phyloP scores from a whole-genome alignment of 495 filamentous ascomycete species.

The Endocarpon pusillum region DNA sequence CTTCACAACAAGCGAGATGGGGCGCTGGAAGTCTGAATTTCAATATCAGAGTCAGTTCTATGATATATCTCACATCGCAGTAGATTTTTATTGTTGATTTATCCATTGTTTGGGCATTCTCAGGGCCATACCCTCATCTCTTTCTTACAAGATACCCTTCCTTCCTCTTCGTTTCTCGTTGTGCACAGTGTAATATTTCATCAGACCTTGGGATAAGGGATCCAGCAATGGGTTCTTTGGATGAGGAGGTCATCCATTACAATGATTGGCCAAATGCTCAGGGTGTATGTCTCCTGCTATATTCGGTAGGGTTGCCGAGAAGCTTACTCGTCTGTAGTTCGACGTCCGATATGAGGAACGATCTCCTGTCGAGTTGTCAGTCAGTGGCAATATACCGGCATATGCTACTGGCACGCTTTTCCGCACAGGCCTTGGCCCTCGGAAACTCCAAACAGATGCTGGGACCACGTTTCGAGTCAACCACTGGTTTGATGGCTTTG shows the following conservation, averaged over 20 bases:
- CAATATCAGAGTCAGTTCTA: too few species aligned
- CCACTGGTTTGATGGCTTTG: slow-evolving; percentile 74
- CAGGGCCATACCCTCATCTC: too few species aligned
- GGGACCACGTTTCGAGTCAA: slow-evolving; percentile 35
- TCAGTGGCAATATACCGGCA: slow-evolving; percentile 31
- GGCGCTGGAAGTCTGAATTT: too few species aligned
- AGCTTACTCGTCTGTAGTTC: slow-evolving; percentile 21
- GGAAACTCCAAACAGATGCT: slow-evolving; percentile 35
- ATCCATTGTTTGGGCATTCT: too few species aligned
- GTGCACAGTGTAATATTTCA: too few species aligned
- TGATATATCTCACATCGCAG: too few species aligned
- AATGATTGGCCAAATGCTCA: slow-evolving; percentile 21
- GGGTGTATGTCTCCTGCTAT: slow-evolving; percentile 9
- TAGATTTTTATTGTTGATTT: too few species aligned
- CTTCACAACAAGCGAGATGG: too few species aligned
- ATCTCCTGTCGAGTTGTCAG: slow-evolving; percentile 28
- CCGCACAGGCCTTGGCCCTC: slow-evolving; percentile 52
- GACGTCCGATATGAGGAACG: slow-evolving; percentile 31
- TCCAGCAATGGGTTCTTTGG: background rate
- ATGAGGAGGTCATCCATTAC: slow-evolving; percentile 2
- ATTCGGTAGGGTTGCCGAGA: background rate
- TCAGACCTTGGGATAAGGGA: too few species aligned
- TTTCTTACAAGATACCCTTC: too few species aligned
- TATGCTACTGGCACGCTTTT: slow-evolving; percentile 47
- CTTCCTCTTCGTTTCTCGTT: too few species aligned